Evolutionary conservation across 139 green algal genomes (phyloP).

Genomic region (Chlamydomonas sp.): DNA sequence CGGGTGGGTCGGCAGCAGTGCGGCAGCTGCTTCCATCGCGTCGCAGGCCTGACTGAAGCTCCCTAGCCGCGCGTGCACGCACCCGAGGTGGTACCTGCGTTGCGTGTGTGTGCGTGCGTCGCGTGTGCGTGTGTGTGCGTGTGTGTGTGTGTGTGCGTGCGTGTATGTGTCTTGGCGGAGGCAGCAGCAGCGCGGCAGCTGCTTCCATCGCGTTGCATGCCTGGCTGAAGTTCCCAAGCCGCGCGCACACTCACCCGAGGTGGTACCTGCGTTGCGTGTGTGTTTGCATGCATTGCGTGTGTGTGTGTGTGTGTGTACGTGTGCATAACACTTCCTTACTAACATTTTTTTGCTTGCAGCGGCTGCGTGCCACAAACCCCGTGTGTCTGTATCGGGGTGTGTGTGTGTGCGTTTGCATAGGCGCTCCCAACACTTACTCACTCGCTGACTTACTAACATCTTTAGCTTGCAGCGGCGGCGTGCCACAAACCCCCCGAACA

Average conservation of each 20-base stretch:
- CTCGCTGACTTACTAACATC: not conserved
- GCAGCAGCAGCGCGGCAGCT: slow-evolving; percentile 12
- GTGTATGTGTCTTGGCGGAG: slow-evolving; percentile 25
- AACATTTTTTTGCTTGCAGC: too few species aligned
- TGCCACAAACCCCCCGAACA: not conserved
- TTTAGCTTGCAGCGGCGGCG: not conserved
- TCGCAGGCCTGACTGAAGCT: not conserved
- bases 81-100: slow-evolving; percentile 36
- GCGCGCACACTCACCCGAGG: slow-evolving; percentile 21
- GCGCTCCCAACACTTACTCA: too few species aligned
- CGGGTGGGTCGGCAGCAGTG: slow-evolving; percentile 22
- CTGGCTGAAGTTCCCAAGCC: not conserved
- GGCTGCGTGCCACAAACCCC: too few species aligned
- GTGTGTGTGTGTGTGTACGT: not conserved
- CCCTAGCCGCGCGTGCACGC: slow-evolving; percentile 7
- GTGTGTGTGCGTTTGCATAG: slow-evolving; percentile 32
- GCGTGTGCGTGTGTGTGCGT: not conserved
- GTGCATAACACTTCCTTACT: too few species aligned
- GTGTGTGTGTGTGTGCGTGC: slow-evolving; percentile 1
- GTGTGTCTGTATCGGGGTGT: slow-evolving; percentile 17
- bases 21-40: slow-evolving; percentile 16
- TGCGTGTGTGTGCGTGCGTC: not conserved
- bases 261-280: slow-evolving; percentile 24
- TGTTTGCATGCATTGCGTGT: not conserved
- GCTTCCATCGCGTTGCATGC: slow-evolving; percentile 21